Evolutionary conservation across 768 basidiomycete species (phyloP).

Genomic region (Termitomyces eurrhizus): DNA sequence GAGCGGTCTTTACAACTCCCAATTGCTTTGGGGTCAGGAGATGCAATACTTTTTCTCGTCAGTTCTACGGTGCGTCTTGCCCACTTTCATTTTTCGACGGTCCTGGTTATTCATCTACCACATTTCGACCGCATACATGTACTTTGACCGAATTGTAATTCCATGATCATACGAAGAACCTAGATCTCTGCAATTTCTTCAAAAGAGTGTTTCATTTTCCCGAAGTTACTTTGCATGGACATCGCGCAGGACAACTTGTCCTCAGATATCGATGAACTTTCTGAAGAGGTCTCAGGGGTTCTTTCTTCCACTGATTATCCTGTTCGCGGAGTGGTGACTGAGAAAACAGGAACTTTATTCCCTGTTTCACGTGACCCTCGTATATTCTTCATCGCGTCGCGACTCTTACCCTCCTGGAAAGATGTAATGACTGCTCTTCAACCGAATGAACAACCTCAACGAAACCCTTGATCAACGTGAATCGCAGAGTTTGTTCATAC

Average conservation of each 20-base stretch:
- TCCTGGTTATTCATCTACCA: not conserved
- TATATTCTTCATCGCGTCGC: too few relatives aligned
- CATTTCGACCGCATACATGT: not conserved
- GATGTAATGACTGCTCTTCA: not conserved
- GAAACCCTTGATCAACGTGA: not conserved
- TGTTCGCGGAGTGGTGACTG: too few relatives aligned
- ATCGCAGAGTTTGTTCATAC: too few relatives aligned
- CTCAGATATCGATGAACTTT: too few relatives aligned
- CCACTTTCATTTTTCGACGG: not conserved
- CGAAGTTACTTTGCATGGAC: too few relatives aligned
- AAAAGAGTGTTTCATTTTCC: too few relatives aligned
- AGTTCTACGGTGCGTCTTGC: not conserved
- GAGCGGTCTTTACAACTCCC: too few relatives aligned
- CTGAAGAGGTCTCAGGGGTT: not conserved
- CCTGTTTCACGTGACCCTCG: not conserved
- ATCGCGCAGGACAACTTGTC: too few relatives aligned
- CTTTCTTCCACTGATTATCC: not conserved
- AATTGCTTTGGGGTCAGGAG: not conserved
- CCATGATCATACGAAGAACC: too few relatives aligned
- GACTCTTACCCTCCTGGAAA: not conserved
- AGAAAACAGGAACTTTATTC: not conserved
- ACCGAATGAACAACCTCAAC: not conserved
- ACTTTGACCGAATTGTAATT: not conserved
- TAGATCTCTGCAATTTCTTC: not conserved
- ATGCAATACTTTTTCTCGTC: not conserved